A percentile compares a stretch with the other conserved stretches of the same genome.
Conservation (phyloP, 345 rosid genomes). For the Diplotaxis tenuifolia region DNA sequence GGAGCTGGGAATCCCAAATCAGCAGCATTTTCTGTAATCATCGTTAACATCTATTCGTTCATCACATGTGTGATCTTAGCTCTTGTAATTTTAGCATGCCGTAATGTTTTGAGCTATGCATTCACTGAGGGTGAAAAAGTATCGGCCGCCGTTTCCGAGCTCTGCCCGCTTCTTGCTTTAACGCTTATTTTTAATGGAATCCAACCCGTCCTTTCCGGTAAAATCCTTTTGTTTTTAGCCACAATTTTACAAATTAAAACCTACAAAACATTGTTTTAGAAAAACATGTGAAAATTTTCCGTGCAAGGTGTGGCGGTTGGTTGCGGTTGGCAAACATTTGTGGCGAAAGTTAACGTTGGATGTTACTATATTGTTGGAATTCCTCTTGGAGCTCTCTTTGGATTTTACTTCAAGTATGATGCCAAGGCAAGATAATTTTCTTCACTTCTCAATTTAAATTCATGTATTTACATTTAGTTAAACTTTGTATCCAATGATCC, state of each 20-base stretch:
- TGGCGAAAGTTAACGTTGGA: too few species aligned
- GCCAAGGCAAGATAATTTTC: constrained; percentile 53
- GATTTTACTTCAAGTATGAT: constrained; percentile 60
- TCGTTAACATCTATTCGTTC: constrained; percentile 49
- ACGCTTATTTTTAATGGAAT: constrained; percentile 66
- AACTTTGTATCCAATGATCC: background rate
- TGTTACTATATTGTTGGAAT: too few species aligned
- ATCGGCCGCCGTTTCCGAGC: constrained; percentile 65
- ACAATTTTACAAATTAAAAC: background rate
- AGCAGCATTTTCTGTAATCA: constrained; percentile 57
- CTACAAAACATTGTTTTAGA: background rate
- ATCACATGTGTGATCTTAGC: constrained; percentile 46
- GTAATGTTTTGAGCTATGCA: constrained; percentile 55
- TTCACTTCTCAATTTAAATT: background rate
- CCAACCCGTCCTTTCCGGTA: constrained; percentile 79
- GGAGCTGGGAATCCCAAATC: too few species aligned
- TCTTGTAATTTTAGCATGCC: constrained; percentile 31
- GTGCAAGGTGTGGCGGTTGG: constrained; percentile 66
- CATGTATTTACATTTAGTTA: background rate
- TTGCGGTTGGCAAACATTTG: too few species aligned
- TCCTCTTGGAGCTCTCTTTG: constrained; percentile 61
- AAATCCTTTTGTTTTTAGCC: background rate
- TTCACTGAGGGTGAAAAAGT: constrained; percentile 67
- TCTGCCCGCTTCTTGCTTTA: constrained; percentile 62
- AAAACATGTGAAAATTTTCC: background rate